A percentile compares a stretch with the other conserved stretches of the same genome.
Conservation (phyloP, 208 protist genomes). For the Trypanosoma theileri region DNA sequence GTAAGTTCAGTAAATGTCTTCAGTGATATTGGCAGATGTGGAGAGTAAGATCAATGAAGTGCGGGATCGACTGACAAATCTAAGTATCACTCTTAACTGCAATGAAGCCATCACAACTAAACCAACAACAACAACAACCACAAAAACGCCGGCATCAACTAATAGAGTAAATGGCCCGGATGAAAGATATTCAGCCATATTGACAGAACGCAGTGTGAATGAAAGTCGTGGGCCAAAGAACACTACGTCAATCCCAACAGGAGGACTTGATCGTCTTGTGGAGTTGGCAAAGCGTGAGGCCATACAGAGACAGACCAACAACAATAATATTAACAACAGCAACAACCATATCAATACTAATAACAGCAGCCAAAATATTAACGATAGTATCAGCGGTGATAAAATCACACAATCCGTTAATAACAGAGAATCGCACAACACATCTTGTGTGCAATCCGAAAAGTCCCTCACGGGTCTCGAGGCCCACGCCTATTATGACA, state of each 20-base stretch:
- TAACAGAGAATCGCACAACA: background rate
- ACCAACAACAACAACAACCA: background rate
- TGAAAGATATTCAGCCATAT: background rate
- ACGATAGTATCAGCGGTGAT: background rate
- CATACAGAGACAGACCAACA: constrained; percentile 2
- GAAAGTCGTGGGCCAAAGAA: background rate
- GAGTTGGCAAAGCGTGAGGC: constrained; percentile 24
- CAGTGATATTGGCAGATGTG: constrained; percentile 17
- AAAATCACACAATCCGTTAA: background rate
- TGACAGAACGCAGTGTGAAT: constrained; percentile 12
- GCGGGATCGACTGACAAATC: constrained; percentile 25
- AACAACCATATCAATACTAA: no score
- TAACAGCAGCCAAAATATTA: no score
- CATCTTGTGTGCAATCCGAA: background rate
- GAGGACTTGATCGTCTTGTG: constrained; percentile 7
- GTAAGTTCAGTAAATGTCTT: constrained; percentile 17
- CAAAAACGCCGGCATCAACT: background rate
- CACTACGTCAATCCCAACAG: background rate
- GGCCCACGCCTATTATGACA: constrained; percentile 17
- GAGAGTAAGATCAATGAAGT: constrained; percentile 35
- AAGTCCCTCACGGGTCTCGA: background rate
- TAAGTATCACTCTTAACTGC: constrained; percentile 16
- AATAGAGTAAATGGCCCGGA: background rate
- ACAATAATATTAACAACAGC: background rate
- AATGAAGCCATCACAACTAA: background rate